Evolutionary conservation across 2,329 filamentous ascomycete genomes (phyloP), one percentile per base, ranked within the genome.

Genomic region (Colletotrichum sp.): DNA sequence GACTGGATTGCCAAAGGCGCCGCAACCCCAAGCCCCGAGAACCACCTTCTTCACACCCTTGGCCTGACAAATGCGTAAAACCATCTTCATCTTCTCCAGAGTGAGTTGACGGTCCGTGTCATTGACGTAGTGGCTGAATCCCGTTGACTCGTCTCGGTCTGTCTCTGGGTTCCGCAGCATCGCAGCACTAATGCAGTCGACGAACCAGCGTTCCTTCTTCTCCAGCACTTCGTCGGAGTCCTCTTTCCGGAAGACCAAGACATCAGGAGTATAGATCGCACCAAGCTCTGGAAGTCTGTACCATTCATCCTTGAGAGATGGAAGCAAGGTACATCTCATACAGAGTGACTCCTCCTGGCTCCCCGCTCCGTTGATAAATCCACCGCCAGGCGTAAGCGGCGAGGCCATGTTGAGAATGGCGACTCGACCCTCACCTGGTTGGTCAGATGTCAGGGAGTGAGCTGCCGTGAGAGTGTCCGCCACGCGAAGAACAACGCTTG

Each of bases 331-430:
- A 5, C 90, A 92, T 18, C 90, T 89, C 78, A 89, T 87, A 79
- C 92, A 93, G 4, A 94, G 86, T 28, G 87, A 90, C 79, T 93
- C 92, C 79, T 93, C 92, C 77, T 93, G 91, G 6, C 88, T 89
- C 10, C 89, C 89, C 0, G 91, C 90, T 24, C 92, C 92, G 16
- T 88, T 87, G 1, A 93, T 82, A 34, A 93, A 89, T 1, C 92
- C 92, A 9, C 92, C 92, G 15, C 92, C 92, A 0, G 92, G 90
- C 0, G 88, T 87, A 1, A 92, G 86, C 0, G 91, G 90, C 0
- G 91, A 93, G 0, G 91, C 91, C 91, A 93, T 93, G 81, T 92
- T 93, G 5, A 93, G 85, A 28, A 93, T 85, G 6, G 87, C 90
- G 2, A 91, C 86, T 49, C 88, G 83, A 10, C 80, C 26, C 3